Evolutionary conservation across 371 early-diverging fungal genomes (phyloP), one percentile per base, ranked within the genome.

Genomic region (Rhizopus arrhizus): DNA sequence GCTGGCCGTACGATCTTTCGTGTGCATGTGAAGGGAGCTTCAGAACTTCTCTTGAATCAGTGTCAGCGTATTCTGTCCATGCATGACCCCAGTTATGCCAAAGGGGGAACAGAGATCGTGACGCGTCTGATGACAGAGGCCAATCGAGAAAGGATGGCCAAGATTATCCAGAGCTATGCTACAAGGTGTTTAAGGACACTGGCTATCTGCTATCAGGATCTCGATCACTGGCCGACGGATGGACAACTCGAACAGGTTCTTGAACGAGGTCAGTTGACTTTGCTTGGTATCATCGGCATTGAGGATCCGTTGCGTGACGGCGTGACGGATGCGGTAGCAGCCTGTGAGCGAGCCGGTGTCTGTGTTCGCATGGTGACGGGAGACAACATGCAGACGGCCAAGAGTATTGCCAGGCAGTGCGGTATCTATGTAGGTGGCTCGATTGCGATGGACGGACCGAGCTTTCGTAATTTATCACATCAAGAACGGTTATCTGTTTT

Each of bases 301-400:
- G 89, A 89, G 62, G 93, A 92, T 74, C 91, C 90, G 3, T 72
- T 91, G 6, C 78, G 93, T 40, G 71, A 72, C 11, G 87, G 87
- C 61, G 91, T 92, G 5, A 71, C 77, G 22, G 85, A 89, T 7
- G 88, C 90, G 9, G 89, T 91, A 12, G 51, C 63, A 10, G 70
- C 66, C 9, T 91, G 89, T 64, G 83, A 86, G 65, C 66, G 75
- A 15, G 95, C 94, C 12, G 93, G 94, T 35, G 88, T 94, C 4
- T 73, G 78, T 60, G 90, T 94, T 6, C 84, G 90, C 3, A 94
- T 94, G 93, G 91, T 94, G 7, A 92, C 93, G 16, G 93, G 93
- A 52, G 93, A 92, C 65, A 87, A 89, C 61, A 69, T 90, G 61
- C 52, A 81, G 50, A 91, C 89, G n/a, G 91, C 93, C 31, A 81